Evolutionary conservation across 345 rosid genomes (phyloP).

Genomic region (Lagerstroemia speciosa): DNA sequence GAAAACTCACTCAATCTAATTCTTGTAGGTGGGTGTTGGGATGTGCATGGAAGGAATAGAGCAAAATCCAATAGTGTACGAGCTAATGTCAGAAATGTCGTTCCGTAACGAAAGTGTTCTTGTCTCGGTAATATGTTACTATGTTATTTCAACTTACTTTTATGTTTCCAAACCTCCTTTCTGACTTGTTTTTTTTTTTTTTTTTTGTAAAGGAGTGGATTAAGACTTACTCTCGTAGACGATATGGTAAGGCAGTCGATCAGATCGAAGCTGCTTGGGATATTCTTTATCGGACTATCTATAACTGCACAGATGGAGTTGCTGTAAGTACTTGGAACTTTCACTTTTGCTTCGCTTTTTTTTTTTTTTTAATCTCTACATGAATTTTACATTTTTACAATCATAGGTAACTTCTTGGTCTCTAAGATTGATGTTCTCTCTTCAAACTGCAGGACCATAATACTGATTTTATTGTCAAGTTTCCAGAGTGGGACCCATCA

Average conservation of each 20-base stretch:
- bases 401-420: not conserved
- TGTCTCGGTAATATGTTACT: conserved; percentile 40
- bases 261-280: conserved; percentile 68
- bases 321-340: conserved; percentile 33
- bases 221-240: conserved; percentile 61
- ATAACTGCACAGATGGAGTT: conserved; percentile 74
- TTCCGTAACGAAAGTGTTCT: conserved; percentile 61
- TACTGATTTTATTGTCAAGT: conserved; percentile 78
- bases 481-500: conserved; percentile 91
- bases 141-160: not conserved
- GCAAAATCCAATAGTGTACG: conserved; percentile 89
- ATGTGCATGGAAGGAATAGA: conserved; percentile 98
- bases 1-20: not conserved
- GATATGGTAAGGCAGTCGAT: conserved; percentile 66
- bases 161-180: not conserved
- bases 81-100: conserved; percentile 92
- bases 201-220: conserved; percentile 95
- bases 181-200: conserved; percentile 9
- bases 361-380: not conserved
- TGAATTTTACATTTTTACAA: not conserved
- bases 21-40: conserved; percentile 80
- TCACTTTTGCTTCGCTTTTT: conserved; percentile 3
- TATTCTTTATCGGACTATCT: conserved; percentile 66
- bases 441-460: conserved; percentile 68
- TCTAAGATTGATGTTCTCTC: conserved; percentile 7